Conservation (phyloP, 192 early-diverging fungal genomes). For the Bifiguratus adelaidae region DNA sequence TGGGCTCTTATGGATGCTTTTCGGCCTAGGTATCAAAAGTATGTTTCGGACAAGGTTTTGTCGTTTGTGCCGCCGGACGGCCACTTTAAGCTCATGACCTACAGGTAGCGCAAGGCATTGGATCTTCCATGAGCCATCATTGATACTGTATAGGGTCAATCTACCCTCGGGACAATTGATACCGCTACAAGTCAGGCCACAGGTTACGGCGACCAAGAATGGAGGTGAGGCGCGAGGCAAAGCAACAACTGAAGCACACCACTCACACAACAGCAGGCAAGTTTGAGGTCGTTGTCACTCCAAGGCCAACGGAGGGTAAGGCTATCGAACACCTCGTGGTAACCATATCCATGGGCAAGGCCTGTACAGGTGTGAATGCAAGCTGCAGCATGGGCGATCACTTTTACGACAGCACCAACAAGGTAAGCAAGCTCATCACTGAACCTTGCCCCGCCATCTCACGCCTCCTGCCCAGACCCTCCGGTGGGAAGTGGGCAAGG, state of each 20-base stretch:
- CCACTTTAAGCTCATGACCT: conserved; percentile 79
- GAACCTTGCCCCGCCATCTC: not conserved
- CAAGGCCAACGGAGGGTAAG: conserved; percentile 53
- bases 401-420: conserved; percentile 59
- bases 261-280: conserved; percentile 28
- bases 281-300: conserved; percentile 55
- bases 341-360: conserved; percentile 45
- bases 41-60: conserved; percentile 65
- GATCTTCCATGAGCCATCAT: no score
- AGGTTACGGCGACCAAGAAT: conserved; percentile 38
- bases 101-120: no score
- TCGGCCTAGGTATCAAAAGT: conserved; percentile 47
- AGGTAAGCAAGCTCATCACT: conserved; percentile 14
- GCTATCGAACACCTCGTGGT: conserved; percentile 52
- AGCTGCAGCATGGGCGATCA: conserved; percentile 54
- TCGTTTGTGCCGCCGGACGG: conserved; percentile 95
- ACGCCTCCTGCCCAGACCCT: conserved; percentile 20
- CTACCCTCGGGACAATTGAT: conserved; percentile 41
- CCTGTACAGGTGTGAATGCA: conserved; percentile 43
- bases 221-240: conserved; percentile 25
- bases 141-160: no score
- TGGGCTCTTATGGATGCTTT: conserved; percentile 6
- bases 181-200: conserved; percentile 52
- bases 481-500: conserved; percentile 58
- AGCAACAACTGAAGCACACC: not conserved